Evolutionary conservation across 306 rosid species (phyloP), one percentile per base, ranked within the genome.

Genomic region (Lathyrus tuberosus): DNA sequence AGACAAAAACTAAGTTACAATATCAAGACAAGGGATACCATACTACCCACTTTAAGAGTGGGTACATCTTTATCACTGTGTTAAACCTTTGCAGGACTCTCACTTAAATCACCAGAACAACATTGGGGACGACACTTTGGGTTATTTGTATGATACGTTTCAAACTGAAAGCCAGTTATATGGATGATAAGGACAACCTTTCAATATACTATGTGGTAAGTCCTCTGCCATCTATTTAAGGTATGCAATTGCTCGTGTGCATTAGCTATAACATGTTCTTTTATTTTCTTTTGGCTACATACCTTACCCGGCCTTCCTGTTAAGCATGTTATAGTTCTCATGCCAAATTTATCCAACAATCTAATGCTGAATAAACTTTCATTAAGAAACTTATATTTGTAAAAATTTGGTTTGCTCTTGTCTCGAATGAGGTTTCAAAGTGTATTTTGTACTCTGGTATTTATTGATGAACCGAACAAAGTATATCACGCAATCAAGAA

Each of bases 91-190:
- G 68, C 81, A 89, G 96, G 96, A 20, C 85, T 89, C 67, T 89
- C 96, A 7, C 90, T 89, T 15, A 89, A 86, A 68, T 84, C 96
- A 11, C 96, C 86, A 84, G 96, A 86, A 49, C 79, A 65, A 86
- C 96, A 14, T 69, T 89, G 71, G 84, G 24, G 33, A 82, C 96
- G 5, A 89, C 92, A 22, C 80, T 89, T 26, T 89, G 91, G 91
- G 96, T 89, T 51, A 84, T 89, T 46, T 89, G 84, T 69, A 84
- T 79, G 89, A 89, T 89, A 15, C 88, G 91, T 38, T 78, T 82
- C 77, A 77, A 76, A 67, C 81, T 89, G 62, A 83, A 80, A 61
- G 74, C 90, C 67, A 89, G 84, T 72, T 89, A 89, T 65, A 89
- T 83, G 88, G 82, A 67, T 59, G 88, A 81, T 58, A 86, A 84